Evolutionary conservation across 371 early-diverging fungal genomes (phyloP), one percentile per base, ranked within the genome.

Genomic region (Capillidium heterosporum): DNA sequence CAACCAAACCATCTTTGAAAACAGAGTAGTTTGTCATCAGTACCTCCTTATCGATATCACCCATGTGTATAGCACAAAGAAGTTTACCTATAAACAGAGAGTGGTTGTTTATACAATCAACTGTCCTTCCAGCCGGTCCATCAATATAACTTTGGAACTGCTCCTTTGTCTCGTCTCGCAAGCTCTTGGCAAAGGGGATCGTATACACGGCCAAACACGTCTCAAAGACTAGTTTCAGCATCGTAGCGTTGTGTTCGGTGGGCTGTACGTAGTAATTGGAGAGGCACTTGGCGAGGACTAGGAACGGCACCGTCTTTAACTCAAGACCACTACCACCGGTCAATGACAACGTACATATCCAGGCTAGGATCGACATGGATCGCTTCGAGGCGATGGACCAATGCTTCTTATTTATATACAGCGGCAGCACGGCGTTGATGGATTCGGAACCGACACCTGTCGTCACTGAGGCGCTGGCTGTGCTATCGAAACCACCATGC

Each of bases 311-410:
- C 0, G 67, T 67, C 1, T 65, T 67, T 13, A 61, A 44, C 62
- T 69, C 67, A 27, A 59, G 56, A 58, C 67, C 67, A 1, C 66
- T 49, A 54, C 67, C 67, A 39, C 70, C 70, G 11, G 65, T 67
- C 1, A 67, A 63, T 29, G 67, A 68, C 21, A 69, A 51, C 3
- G 70, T 69, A 11, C 63, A 63, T 2, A 69, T 61, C 29, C 67
- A 69, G 13, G 67, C 65, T 24, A 69, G 28, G 48, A 69, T 69
- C 1, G 70, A 65, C 66, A 67, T 69, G 50, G 65, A 63, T 11
- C 63, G 60, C 48, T 65, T 49, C 28, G 56, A 59, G 3, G 70
- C 70, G 17, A 69, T 64, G 53, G 62, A 35, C 70, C 70, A 69
- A 47, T 69, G 70, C 32, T 63, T 48, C 41, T 63, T 59, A 53